Conservation (phyloP, 495 filamentous ascomycete genomes). For the Delitschia confertaspora region DNA sequence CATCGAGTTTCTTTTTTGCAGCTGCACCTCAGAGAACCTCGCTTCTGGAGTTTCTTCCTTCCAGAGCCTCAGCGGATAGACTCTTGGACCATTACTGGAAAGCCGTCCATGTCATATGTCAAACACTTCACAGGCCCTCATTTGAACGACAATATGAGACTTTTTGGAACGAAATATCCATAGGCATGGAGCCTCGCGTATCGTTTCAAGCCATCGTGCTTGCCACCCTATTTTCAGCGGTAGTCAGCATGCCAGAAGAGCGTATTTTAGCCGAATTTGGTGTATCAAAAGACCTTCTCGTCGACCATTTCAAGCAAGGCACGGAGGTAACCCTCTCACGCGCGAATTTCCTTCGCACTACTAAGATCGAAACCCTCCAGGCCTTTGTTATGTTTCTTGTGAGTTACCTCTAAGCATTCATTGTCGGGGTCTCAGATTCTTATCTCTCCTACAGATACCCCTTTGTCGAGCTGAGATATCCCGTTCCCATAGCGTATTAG, state of each 20-base stretch:
- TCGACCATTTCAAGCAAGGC: constrained; percentile 52
- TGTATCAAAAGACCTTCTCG: constrained; percentile 42
- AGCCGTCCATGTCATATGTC: constrained; percentile 57
- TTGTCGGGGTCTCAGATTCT: background rate
- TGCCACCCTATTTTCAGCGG: constrained; percentile 57
- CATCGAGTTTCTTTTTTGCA: constrained; percentile 62
- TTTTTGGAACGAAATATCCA: constrained; percentile 53
- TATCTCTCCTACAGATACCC: constrained; percentile 46
- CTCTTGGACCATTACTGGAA: constrained; percentile 57
- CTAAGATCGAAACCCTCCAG: constrained; percentile 61
- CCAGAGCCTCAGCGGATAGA: constrained; percentile 41
- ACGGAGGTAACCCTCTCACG: constrained; percentile 55
- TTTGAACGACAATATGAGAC: constrained; percentile 52
- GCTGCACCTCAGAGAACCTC: constrained; percentile 39
- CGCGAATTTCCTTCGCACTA: constrained; percentile 61
- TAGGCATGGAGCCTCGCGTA: constrained; percentile 48
- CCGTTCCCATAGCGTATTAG: constrained; percentile 59
- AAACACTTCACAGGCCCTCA: constrained; percentile 54
- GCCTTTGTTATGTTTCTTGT: constrained; percentile 67
- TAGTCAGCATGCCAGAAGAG: constrained; percentile 53
- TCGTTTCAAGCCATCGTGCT: constrained; percentile 60
- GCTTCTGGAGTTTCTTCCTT: constrained; percentile 50
- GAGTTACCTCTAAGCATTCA: constrained; percentile 23
- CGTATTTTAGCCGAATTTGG: constrained; percentile 42
- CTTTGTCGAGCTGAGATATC: constrained; percentile 61